Evolutionary conservation across 805 yeast genomes (phyloP).

Genomic region (Ogataea pignaliae): DNA sequence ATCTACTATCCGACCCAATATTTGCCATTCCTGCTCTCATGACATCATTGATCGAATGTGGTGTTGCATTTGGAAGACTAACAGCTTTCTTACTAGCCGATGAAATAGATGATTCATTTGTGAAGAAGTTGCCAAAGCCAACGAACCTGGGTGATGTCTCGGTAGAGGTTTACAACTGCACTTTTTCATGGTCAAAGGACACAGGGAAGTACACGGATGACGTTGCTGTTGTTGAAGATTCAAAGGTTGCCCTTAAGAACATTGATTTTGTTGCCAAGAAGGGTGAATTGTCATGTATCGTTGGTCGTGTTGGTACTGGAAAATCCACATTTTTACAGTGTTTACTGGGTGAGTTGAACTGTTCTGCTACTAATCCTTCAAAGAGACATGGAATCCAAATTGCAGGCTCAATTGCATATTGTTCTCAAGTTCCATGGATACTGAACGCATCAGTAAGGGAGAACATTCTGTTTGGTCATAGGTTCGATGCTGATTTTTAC

Average conservation of each 20-base stretch:
- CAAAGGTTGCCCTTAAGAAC: conserved; percentile 42
- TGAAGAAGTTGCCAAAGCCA: conserved; percentile 22
- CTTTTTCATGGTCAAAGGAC: conserved; percentile 45
- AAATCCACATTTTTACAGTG: conserved; percentile 55
- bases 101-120: conserved; percentile 34
- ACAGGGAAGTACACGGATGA: conserved; percentile 12
- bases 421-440: conserved; percentile 87
- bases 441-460: conserved; percentile 92
- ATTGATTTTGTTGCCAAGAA: conserved; percentile 46
- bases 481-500: conserved; percentile 77
- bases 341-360: conserved; percentile 50
- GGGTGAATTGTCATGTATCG: conserved; percentile 54
- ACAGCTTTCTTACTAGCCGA: conserved; percentile 42
- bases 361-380: conserved; percentile 28
- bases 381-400: conserved; percentile 21
- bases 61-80: conserved; percentile 54
- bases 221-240: conserved; percentile 33
- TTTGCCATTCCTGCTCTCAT: conserved; percentile 54
- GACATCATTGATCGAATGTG: conserved; percentile 53
- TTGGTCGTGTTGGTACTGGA: conserved; percentile 68
- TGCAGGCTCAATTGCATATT: conserved; percentile 51
- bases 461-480: conserved; percentile 86
- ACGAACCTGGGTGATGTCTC: conserved; percentile 28
- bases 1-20: conserved; percentile 54
- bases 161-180: conserved; percentile 43